These are phyloP conservation scores for Seminavis robusta DNA, from an alignment of 108 stramenopile genomes.

Conservation along the genomic window DNA sequence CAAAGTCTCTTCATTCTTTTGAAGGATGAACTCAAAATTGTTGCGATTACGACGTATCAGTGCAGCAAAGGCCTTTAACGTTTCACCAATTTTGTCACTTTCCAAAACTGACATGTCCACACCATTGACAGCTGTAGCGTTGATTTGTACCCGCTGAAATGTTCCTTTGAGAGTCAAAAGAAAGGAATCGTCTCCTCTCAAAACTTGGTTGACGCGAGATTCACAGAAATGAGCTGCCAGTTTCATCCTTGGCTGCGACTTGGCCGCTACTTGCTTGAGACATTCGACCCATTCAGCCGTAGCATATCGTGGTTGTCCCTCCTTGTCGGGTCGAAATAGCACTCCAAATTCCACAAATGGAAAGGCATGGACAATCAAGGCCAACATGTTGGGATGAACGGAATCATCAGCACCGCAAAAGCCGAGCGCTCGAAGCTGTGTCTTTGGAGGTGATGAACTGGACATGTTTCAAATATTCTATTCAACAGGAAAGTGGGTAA, in stretches of 20 bases:
- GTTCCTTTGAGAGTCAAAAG: constrained; percentile 45
- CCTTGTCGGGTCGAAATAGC: constrained; percentile 91
- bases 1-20: constrained; percentile 86
- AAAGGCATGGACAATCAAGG: constrained; percentile 47
- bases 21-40: constrained; percentile 86
- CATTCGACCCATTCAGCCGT: constrained; percentile 69
- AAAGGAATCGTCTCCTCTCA: constrained; percentile 65
- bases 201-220: constrained; percentile 79
- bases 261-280: constrained; percentile 22
- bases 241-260: constrained; percentile 25
- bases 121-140: constrained; percentile 92
- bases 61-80: too few species aligned
- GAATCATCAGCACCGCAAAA: constrained; percentile 94
- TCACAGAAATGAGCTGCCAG: constrained; percentile 93
- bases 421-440: constrained; percentile 71
- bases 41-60: too few species aligned
- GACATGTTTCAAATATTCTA: too few species aligned
- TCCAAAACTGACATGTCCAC: constrained; percentile 66
- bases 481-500: too few species aligned
- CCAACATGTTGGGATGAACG: constrained; percentile 74
- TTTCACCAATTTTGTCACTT: too few species aligned
- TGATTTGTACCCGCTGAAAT: constrained; percentile 90
- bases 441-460: too few species aligned
- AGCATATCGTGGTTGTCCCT: constrained; percentile 86
- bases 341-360: constrained; percentile 91